phyloP scores from a whole-genome alignment of 140 eudicot species.

The Erigeron philadelphicus region DNA sequence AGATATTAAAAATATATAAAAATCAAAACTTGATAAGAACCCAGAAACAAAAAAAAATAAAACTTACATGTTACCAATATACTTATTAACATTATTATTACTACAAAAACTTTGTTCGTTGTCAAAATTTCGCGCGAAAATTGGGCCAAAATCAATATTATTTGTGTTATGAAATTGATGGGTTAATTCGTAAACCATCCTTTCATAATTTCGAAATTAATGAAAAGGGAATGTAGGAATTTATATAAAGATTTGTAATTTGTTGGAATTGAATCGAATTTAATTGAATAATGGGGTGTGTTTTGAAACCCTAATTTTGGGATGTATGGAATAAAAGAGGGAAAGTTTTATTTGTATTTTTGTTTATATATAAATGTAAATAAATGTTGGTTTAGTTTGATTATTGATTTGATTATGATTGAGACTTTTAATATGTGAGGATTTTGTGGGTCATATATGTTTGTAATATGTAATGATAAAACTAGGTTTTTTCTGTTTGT shows the following conservation, averaged over 20 bases:
- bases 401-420: too few species aligned
- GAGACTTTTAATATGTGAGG: constrained; percentile 19
- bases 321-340: constrained; percentile 13
- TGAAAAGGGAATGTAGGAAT: background rate
- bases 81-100: constrained; percentile 33
- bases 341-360: constrained; percentile 24
- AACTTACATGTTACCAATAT: constrained; percentile 38
- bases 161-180: constrained; percentile 25
- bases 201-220: constrained; percentile 34
- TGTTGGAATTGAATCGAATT: too few species aligned
- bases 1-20: background rate
- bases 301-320: constrained; percentile 31
- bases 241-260: background rate
- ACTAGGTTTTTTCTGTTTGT: constrained; percentile 18
- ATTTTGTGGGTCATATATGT: constrained; percentile 33
- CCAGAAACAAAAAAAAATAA: background rate
- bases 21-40: constrained; percentile 2
- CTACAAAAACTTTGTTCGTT: constrained; percentile 18
- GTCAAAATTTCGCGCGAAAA: constrained; percentile 23
- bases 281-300: too few species aligned
- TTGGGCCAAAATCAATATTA: background rate
- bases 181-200: constrained; percentile 37
- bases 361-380: background rate
- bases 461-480: too few species aligned
- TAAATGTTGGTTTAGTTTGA: too few species aligned